phyloP scores from a whole-genome alignment of 352 stramenopile genomes.

The Phytophthora hybrid region DNA sequence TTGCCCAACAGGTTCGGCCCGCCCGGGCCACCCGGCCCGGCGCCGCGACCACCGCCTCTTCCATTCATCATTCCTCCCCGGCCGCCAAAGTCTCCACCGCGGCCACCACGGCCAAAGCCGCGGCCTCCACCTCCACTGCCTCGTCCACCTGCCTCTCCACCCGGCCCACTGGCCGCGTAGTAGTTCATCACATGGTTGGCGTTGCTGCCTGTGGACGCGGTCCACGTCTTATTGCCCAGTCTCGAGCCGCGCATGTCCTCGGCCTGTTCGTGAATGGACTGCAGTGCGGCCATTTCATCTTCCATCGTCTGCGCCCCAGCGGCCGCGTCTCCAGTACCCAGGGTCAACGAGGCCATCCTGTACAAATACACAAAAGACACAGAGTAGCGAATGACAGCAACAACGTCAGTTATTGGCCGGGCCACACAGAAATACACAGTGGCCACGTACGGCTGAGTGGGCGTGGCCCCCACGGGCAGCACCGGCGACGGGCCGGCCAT shows the following conservation, averaged over 20 bases:
- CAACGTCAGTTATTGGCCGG: slow-evolving; percentile 22
- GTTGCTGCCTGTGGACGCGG: slow-evolving; percentile 75
- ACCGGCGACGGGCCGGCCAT: slow-evolving; percentile 51
- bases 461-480: slow-evolving; percentile 36
- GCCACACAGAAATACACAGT: slow-evolving; percentile 7
- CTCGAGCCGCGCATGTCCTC: slow-evolving; percentile 81
- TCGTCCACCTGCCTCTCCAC: slow-evolving; percentile 45
- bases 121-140: slow-evolving; percentile 50
- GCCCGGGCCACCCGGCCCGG: slow-evolving; percentile 29
- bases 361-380: neutral
- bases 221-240: slow-evolving; percentile 90
- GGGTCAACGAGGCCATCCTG: slow-evolving; percentile 40
- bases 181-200: slow-evolving; percentile 85
- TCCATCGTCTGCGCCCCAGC: slow-evolving; percentile 84
- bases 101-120: slow-evolving; percentile 56
- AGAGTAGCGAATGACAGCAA: slow-evolving; percentile 1
- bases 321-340: slow-evolving; percentile 26
- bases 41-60: slow-evolving; percentile 46
- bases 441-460: slow-evolving; percentile 53
- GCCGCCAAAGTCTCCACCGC: slow-evolving; percentile 50
- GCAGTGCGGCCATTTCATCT: slow-evolving; percentile 81
- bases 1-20: slow-evolving; percentile 50
- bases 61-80: slow-evolving; percentile 61
- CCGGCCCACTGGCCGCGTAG: slow-evolving; percentile 54
- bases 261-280: slow-evolving; percentile 87